Evolutionary conservation across 83 land plant species (phyloP).

Genomic region (Isoetes engelmannii): DNA sequence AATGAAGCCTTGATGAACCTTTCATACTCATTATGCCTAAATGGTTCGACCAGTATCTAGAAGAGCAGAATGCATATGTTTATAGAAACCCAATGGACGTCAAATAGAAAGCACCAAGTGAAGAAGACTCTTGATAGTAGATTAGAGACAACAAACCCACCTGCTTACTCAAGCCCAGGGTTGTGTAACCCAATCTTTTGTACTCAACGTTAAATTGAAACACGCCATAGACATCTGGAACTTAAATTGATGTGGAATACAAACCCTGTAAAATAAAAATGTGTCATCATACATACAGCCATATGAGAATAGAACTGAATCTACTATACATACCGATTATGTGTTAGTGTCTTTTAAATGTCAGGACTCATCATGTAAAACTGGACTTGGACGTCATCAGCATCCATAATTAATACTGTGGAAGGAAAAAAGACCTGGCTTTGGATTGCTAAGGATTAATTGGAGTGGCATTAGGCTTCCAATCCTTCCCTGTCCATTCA

Average conservation of each 20-base stretch:
- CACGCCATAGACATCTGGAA: constrained; percentile 99
- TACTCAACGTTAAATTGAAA: constrained; percentile 97
- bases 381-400: constrained; percentile 97
- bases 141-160: constrained; percentile 25
- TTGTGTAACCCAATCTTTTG: constrained; percentile 88
- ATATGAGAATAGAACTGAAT: neutral
- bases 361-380: constrained; percentile 99
- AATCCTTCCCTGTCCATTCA: constrained; percentile 88
- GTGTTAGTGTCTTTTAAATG: constrained; percentile 74
- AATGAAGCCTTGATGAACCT: constrained; percentile 79
- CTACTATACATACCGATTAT: constrained; percentile 53
- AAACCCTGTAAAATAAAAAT: constrained; percentile 48
- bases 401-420: no score
- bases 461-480: constrained; percentile 89
- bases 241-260: constrained; percentile 69
- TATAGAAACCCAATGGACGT: neutral
- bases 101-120: neutral
- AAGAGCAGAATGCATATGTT: constrained; percentile 1
- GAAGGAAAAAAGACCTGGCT: no score
- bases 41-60: constrained; percentile 95
- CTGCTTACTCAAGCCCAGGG: constrained; percentile 86
- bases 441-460: no score
- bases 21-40: constrained; percentile 91
- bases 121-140: neutral
- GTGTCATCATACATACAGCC: neutral